Evolutionary conservation across 306 rosid species (phyloP).

Genomic region (Vigna unguiculata): DNA sequence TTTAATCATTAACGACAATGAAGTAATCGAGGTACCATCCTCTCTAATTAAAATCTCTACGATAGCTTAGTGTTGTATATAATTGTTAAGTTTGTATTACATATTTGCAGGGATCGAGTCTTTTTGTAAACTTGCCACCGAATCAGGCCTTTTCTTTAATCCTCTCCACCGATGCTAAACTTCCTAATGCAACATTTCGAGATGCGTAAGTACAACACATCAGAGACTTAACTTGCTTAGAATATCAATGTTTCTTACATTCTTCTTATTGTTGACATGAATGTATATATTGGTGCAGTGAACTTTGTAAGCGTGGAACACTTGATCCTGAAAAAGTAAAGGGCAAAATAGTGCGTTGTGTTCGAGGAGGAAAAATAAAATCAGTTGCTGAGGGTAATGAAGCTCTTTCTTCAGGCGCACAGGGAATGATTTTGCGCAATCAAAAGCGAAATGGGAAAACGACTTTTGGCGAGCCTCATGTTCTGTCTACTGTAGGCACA

Average conservation of each 20-base stretch:
- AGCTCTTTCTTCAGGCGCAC: constrained; percentile 54
- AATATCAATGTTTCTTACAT: neutral
- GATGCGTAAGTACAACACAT: constrained; percentile 51
- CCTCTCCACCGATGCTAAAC: constrained; percentile 49
- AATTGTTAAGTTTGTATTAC: neutral
- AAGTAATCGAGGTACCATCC: constrained; percentile 7
- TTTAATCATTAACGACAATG: constrained; percentile 41
- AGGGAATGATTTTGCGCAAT: constrained; percentile 58
- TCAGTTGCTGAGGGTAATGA: constrained; percentile 41
- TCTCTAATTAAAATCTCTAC: too few species aligned
- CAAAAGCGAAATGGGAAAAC: constrained; percentile 35
- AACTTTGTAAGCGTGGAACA: constrained; percentile 32
- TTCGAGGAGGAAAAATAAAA: constrained; percentile 54
- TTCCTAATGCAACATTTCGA: constrained; percentile 27
- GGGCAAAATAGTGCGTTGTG: constrained; percentile 43
- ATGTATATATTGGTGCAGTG: constrained; percentile 31
- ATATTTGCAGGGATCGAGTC: constrained; percentile 60
- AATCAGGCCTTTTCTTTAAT: constrained; percentile 53
- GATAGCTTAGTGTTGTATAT: neutral
- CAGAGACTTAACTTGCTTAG: neutral
- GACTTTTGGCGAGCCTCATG: constrained; percentile 54
- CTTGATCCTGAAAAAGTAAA: constrained; percentile 35
- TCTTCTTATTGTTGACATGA: neutral
- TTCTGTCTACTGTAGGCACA: constrained; percentile 43
- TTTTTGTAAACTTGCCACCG: constrained; percentile 45